Percentiles rank a stretch among this genome's conserved stretches.
These are phyloP conservation scores for Hemileia vastatrix DNA, from an alignment of 1,284 basidiomycete species.

Conservation along the genomic window DNA sequence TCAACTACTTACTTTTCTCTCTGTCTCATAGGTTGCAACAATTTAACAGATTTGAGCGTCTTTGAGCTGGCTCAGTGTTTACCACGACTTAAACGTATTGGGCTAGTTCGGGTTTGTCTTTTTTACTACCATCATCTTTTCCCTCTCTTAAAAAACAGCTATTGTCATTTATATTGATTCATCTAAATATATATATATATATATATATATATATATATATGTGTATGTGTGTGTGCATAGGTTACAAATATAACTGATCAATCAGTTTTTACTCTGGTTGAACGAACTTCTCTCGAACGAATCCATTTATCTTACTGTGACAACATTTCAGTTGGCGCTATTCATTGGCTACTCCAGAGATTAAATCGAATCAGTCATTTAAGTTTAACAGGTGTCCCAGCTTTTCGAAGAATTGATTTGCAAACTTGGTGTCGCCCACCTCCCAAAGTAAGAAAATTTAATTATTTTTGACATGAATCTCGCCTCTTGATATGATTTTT, in stretches of 20 bases:
- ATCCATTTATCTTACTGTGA: constrained; percentile 97
- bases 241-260: constrained; percentile 87
- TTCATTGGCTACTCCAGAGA: constrained; percentile 79
- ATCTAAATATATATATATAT: background rate
- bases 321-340: constrained; percentile 79
- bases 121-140: background rate
- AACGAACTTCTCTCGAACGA: constrained; percentile 66
- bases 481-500: background rate
- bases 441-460: constrained; percentile 57
- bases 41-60: constrained; percentile 85
- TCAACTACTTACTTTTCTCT: constrained; percentile 4
- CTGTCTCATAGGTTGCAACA: constrained; percentile 59
- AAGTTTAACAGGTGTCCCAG: constrained; percentile 87
- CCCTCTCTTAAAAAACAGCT: too few species aligned
- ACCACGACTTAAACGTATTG: constrained; percentile 84
- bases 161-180: background rate
- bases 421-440: constrained; percentile 83
- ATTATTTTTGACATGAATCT: background rate
- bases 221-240: constrained; percentile 43
- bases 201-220: background rate
- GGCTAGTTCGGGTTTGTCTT: constrained; percentile 70
- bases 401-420: constrained; percentile 74
- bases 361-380: constrained; percentile 84
- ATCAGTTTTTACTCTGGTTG: constrained; percentile 74
- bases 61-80: constrained; percentile 73